A percentile compares a stretch with the other conserved stretches of the same genome.
Evolutionary conservation across 1,139 yeast genomes (phyloP).

Genomic region (Lodderomyces margitis): DNA sequence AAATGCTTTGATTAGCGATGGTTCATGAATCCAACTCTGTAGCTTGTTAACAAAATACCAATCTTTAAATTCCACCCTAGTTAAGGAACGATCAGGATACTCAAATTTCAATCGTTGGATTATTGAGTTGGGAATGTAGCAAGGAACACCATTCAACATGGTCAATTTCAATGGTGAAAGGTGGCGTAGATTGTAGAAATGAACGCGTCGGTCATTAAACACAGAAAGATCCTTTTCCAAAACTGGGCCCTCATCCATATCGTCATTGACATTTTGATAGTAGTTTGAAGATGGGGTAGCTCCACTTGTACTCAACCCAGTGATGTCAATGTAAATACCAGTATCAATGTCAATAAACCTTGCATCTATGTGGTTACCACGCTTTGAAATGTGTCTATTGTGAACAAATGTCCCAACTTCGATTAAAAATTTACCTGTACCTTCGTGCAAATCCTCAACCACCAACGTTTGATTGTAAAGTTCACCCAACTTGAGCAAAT

Average conservation of each 20-base stretch:
- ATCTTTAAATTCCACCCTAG: slow-evolving; percentile 19
- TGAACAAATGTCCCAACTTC: slow-evolving; percentile 51
- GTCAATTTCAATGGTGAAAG: slow-evolving; percentile 25
- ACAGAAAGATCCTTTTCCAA: slow-evolving; percentile 4
- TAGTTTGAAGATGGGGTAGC: slow-evolving; percentile 17
- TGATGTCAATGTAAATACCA: slow-evolving; percentile 60
- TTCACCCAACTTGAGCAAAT: slow-evolving; percentile 39
- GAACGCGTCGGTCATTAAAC: slow-evolving; percentile 30
- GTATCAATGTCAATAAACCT: slow-evolving; percentile 54
- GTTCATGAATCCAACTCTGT: slow-evolving; percentile 28
- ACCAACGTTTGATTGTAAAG: slow-evolving; percentile 48
- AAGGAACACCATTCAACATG: slow-evolving; percentile 29
- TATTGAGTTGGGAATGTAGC: slow-evolving; percentile 25
- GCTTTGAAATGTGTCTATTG: slow-evolving; percentile 33
- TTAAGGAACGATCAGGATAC: slow-evolving; percentile 23
- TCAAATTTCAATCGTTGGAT: slow-evolving; percentile 24
- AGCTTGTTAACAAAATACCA: slow-evolving; percentile 32
- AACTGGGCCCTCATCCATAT: slow-evolving; percentile 9
- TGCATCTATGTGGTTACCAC: slow-evolving; percentile 57
- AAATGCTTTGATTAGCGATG: slow-evolving; percentile 18
- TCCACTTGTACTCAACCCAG: slow-evolving; percentile 41
- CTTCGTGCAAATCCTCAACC: slow-evolving; percentile 43
- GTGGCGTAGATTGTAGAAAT: slow-evolving; percentile 22
- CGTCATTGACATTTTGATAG: slow-evolving; percentile 13
- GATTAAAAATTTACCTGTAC: slow-evolving; percentile 45